Conservation (phyloP, 352 stramenopile genomes). For the Plasmopara halstedii region DNA sequence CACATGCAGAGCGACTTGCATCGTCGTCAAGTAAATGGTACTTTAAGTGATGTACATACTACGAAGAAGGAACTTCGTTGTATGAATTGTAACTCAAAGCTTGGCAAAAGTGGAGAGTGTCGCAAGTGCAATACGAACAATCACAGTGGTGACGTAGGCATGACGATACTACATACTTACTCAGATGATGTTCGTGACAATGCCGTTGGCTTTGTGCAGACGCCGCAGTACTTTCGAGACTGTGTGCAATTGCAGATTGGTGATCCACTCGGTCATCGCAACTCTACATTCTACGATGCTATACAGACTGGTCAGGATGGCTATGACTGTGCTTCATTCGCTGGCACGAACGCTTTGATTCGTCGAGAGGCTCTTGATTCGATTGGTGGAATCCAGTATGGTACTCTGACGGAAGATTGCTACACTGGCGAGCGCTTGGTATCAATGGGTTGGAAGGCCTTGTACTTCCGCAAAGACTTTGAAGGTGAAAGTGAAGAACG, state of each 20-base stretch:
- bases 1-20: slow-evolving; percentile 73
- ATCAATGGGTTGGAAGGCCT: slow-evolving; percentile 75
- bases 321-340: slow-evolving; percentile 74
- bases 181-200: slow-evolving; percentile 79
- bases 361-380: slow-evolving; percentile 78
- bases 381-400: slow-evolving; percentile 81
- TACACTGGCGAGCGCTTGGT: slow-evolving; percentile 74
- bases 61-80: slow-evolving; percentile 71
- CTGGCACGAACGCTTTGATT: slow-evolving; percentile 75
- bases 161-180: slow-evolving; percentile 65
- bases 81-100: slow-evolving; percentile 61
- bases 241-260: slow-evolving; percentile 78
- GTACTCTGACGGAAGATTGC: slow-evolving; percentile 74
- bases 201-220: slow-evolving; percentile 73
- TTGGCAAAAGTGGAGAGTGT: slow-evolving; percentile 68
- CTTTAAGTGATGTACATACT: slow-evolving; percentile 57
- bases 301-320: slow-evolving; percentile 80
- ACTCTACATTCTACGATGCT: slow-evolving; percentile 78
- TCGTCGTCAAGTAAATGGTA: slow-evolving; percentile 77
- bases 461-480: slow-evolving; percentile 86
- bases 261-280: slow-evolving; percentile 74
- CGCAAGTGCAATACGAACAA: slow-evolving; percentile 70
- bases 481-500: slow-evolving; percentile 69
- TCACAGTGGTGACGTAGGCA: slow-evolving; percentile 34
- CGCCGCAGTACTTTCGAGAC: slow-evolving; percentile 80